These are phyloP conservation scores for Lablab purpureus DNA, from an alignment of 306 rosid species.

Conservation along the genomic window DNA sequence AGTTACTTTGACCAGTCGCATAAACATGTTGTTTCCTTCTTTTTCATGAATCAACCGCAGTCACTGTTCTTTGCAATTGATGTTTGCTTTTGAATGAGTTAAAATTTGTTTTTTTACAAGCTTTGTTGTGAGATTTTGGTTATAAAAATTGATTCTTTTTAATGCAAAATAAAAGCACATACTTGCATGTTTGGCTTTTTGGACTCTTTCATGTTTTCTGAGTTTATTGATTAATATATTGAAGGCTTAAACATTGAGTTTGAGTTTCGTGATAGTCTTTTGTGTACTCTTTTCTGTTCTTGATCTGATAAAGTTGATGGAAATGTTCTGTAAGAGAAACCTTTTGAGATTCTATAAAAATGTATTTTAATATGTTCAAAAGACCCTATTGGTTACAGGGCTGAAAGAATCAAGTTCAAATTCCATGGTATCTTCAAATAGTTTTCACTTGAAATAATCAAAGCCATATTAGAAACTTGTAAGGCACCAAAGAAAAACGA, in stretches of 20 bases:
- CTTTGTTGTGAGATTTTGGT: neutral
- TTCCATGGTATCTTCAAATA: neutral
- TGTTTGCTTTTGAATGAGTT: neutral
- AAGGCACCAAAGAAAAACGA: neutral
- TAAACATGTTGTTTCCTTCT: neutral
- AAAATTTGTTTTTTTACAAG: neutral
- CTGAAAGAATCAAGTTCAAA: neutral
- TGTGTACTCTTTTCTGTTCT: neutral
- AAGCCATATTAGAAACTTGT: neutral
- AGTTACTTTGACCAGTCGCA: neutral
- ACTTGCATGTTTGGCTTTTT: neutral
- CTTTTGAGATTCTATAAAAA: neutral
- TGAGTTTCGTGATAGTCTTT: neutral
- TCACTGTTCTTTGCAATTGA: neutral
- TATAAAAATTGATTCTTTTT: neutral
- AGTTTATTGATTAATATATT: neutral
- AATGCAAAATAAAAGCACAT: neutral
- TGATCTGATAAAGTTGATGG: neutral
- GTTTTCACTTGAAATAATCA: constrained; percentile 16
- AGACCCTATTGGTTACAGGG: neutral
- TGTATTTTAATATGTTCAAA: neutral
- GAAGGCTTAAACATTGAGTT: neutral
- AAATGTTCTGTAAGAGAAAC: neutral
- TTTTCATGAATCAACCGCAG: neutral
- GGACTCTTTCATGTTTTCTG: neutral